Evolutionary conservation across 495 filamentous ascomycete genomes (phyloP), one percentile per base, ranked within the genome.

Genomic region (Aspergillus ellipticus): DNA sequence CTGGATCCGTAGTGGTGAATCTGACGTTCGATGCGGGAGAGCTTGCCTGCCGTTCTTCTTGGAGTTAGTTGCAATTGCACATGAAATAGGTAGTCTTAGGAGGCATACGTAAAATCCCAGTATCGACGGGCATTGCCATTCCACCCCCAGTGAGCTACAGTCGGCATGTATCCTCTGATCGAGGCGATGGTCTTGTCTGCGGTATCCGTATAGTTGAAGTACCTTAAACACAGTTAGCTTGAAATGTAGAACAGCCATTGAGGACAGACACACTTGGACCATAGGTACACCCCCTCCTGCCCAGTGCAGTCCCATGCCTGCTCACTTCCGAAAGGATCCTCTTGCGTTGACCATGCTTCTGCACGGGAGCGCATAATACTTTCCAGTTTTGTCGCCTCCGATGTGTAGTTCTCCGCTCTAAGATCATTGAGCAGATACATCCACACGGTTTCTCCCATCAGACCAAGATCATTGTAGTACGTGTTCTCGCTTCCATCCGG

Each of bases 1-100:
- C 64, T 72, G 10, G 78, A 81, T 10, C 80, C 80, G 60, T 82
- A 82, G 62, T 82, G 79, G 64, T 82, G 79, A 62, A 82, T 80
- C 63, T 78, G 75, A 7, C 80, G 73, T 51, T 82, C 78, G 53
- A 80, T 74, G 13, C 77, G 72, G 41, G 66, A 43, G 6, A 80
- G 65, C 56, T 80, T 79, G n/a, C 77, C 78, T 2, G 59, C 79
- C 43, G 77, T 55, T 0, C 64, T 66, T 20, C 6, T 45, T 6
- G 37, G 10, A 16, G 31, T 47, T 46, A 35, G 26, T 20, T 31
- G 45, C n/a, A 46, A 4, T 26, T 47, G 2, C 21, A 42, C 8
- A 61, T 24, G 43, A 20, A 16, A 8, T 7, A 13, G 16, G n/a
- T n/a, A n/a, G n/a, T n/a, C n/a, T n/a, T n/a, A n/a, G 19, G 28